Conservation (phyloP, 768 basidiomycete species). For the Rossbeevera mucosa region DNA sequence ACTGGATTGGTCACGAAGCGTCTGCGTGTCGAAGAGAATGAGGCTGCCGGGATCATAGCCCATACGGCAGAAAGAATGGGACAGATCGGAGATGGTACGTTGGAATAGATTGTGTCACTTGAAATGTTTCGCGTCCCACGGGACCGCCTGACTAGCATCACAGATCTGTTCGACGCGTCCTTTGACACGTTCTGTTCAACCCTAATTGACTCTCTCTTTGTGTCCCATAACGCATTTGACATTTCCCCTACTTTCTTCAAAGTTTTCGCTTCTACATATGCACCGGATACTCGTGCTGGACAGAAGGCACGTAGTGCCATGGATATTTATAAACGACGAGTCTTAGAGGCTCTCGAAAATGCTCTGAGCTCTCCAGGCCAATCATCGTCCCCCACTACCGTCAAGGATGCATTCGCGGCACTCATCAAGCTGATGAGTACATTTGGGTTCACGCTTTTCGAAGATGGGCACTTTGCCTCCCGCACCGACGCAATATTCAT, state of each 20-base stretch:
- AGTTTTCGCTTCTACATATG: constrained; percentile 38
- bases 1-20: constrained; percentile 39
- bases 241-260: constrained; percentile 47
- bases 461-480: constrained; percentile 37
- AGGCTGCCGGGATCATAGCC: constrained; percentile 42
- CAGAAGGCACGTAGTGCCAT: constrained; percentile 11
- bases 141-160: constrained; percentile 3
- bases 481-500: constrained; percentile 42
- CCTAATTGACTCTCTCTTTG: constrained; percentile 3
- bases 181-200: constrained; percentile 41
- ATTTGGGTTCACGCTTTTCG: constrained; percentile 51
- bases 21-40: constrained; percentile 44
- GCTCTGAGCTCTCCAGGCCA: constrained; percentile 6
- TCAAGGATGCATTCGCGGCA: constrained; percentile 23
- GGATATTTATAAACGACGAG: constrained; percentile 11
- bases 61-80: constrained; percentile 42
- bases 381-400: neutral
- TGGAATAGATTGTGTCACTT: constrained; percentile 17
- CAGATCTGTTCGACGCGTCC: constrained; percentile 46
- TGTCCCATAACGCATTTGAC: neutral
- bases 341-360: constrained; percentile 26
- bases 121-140: constrained; percentile 24
- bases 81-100: constrained; percentile 39
- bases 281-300: constrained; percentile 10
- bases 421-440: constrained; percentile 43